Evolutionary conservation across 805 yeast genomes (phyloP).

Genomic region (Saitoella complicata): DNA sequence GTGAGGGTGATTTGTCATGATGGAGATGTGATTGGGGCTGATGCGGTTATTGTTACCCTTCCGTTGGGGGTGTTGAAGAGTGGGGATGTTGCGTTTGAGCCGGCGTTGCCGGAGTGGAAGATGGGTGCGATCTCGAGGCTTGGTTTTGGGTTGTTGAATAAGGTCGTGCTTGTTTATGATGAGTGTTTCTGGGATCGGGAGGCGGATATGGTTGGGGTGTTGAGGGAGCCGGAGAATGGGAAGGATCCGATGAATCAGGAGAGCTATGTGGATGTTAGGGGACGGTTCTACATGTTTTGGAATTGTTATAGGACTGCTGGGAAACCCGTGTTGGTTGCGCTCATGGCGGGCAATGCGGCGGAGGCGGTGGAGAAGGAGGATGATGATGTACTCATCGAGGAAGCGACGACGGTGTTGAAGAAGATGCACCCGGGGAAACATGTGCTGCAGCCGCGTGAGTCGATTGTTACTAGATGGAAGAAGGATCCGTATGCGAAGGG

Average conservation of each 20-base stretch:
- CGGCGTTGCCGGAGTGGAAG: conserved; percentile 28
- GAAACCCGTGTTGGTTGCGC: conserved; percentile 21
- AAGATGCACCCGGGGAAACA: conserved; percentile 15
- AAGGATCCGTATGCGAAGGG: conserved; percentile 64
- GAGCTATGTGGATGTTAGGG: conserved; percentile 18
- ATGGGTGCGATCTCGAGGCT: conserved; percentile 24
- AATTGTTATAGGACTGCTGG: conserved; percentile 23
- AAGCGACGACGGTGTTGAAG: conserved; percentile 19
- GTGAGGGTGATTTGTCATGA: neutral
- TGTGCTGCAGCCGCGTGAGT: conserved; percentile 19
- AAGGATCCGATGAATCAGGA: conserved; percentile 9
- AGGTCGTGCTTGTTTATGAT: conserved; percentile 24
- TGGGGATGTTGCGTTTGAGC: conserved; percentile 24
- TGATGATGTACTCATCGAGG: conserved; percentile 22
- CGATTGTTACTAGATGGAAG: conserved; percentile 58
- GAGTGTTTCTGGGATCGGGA: conserved; percentile 25
- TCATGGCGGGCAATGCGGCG: conserved; percentile 26
- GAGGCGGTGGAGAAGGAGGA: conserved; percentile 16
- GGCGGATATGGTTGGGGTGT: conserved; percentile 19
- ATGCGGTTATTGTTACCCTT: conserved; percentile 24
- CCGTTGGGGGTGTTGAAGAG: conserved; percentile 28
- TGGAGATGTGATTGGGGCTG: conserved; percentile 27
- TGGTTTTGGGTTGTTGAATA: conserved; percentile 26
- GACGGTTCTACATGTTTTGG: conserved; percentile 25
- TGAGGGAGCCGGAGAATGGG: conserved; percentile 14